A percentile compares a stretch with the other conserved stretches of the same genome.
Conservation (phyloP, 2,329 filamentous ascomycete genomes). For the Ascochyta clinopodiicola region DNA sequence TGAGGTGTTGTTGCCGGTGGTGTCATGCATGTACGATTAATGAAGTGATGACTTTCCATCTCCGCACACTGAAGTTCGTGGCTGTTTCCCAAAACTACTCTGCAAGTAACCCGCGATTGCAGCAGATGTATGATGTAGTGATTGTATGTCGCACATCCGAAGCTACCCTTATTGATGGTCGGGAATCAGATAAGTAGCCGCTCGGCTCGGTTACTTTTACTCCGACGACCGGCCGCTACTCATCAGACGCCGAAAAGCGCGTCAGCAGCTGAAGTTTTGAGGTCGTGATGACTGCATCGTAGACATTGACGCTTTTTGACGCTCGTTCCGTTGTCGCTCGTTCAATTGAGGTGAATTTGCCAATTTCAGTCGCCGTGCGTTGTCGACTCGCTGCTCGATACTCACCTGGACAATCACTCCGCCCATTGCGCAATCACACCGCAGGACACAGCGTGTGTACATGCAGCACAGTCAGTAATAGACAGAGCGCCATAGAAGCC, state of each 20-base stretch:
- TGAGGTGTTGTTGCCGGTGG: background rate
- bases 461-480: conserved; percentile 40
- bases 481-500: conserved; percentile 37
- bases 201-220: background rate
- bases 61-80: background rate
- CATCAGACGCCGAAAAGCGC: conserved; percentile 12
- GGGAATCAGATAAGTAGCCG: conserved; percentile 9
- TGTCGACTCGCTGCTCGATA: background rate
- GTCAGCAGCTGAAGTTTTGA: conserved; percentile 1
- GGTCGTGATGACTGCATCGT: background rate
- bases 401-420: no score
- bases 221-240: background rate
- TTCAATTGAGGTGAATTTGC: no score
- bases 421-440: background rate
- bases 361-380: no score
- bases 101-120: background rate
- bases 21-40: background rate
- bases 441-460: conserved; percentile 17
- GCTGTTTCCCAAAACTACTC: background rate
- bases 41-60: background rate
- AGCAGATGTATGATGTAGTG: no score
- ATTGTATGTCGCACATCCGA: background rate
- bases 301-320: background rate
- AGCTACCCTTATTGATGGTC: conserved; percentile 4
- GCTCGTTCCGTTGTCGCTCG: no score